Base-by-base conservation (phyloP, 2,329 filamentous ascomycete genomes). In the Onygenales sp. region DNA sequence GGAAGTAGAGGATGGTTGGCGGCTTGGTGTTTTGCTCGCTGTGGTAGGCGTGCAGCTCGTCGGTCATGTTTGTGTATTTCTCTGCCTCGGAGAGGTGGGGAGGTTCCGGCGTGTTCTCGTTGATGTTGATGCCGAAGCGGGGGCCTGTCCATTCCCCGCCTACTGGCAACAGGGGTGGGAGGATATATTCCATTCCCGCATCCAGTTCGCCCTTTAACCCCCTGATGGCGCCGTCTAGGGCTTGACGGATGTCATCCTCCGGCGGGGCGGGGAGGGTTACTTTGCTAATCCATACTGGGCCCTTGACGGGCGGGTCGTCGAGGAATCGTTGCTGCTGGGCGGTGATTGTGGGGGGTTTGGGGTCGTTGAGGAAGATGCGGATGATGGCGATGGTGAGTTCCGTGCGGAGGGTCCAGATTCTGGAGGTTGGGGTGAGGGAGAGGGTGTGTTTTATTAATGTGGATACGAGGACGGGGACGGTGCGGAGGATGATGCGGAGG, bases 261-360 rank as follows among this genome's bases (percentile, higher is more conserved):
- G 77, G 74, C 0, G 84, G 83, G 1, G 70, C 68, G 0, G 79
- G 77, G 17, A 86, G 71, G 0, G 77, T 77, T 36, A 84, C 83
- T 51, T 78, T 84, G 62, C 81, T 82, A 33, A 91, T 75, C 88
- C 88, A 93, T 53, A 89, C 80, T 49, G 77, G 78, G 4, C 87
- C 87, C 64, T 86, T 88, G 62, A 90, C 71, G 1, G 79, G 80
- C 0, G 76, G 76, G 51, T 84, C 82, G 54, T 73, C 78, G 11
- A 77, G 67, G 0, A 79, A 77, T 13, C 79, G 58, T 36, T 67
- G 70, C 67, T 94, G 88, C 1, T 77, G 67, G 53, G 79, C 74
- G 0, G 77, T 74, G 39, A 90, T 70, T 6, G 46, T 34, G 11
- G 46, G 27, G 37, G 78, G 73, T n/a, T 67, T 73, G 4, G 70